Evolutionary conservation across 2,329 filamentous ascomycete species (phyloP).

Genomic region (Aspergillus costaricaensis): DNA sequence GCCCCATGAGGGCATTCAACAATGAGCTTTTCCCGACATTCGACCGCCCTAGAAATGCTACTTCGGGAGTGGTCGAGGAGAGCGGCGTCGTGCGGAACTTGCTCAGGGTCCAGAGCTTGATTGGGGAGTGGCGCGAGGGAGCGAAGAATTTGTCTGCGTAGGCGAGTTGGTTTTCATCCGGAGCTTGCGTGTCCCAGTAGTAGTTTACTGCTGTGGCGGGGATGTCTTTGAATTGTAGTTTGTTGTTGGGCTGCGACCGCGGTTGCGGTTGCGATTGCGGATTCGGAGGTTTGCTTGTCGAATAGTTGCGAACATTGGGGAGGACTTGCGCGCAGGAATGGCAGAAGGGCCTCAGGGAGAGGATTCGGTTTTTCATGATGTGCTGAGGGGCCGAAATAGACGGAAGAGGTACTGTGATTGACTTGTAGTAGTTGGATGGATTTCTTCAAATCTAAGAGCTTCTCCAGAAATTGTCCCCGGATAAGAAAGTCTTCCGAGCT

Average conservation of each 20-base stretch:
- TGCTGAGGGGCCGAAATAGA: neutral
- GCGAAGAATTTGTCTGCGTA: slow-evolving; percentile 52
- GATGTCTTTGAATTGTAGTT: slow-evolving; percentile 33
- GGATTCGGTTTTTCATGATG: neutral
- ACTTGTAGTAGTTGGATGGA: neutral
- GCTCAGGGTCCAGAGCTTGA: slow-evolving; percentile 61
- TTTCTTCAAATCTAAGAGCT: slow-evolving; percentile 12
- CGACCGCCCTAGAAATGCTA: slow-evolving; percentile 67
- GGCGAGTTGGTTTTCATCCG: slow-evolving; percentile 46
- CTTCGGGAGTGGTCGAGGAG: slow-evolving; percentile 57
- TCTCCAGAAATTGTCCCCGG: slow-evolving; percentile 16
- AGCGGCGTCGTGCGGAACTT: slow-evolving; percentile 62
- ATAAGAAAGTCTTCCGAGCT: slow-evolving; percentile 20
- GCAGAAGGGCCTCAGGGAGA: neutral
- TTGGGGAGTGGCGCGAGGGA: slow-evolving; percentile 49
- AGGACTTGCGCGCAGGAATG: neutral
- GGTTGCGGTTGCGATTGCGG: slow-evolving; percentile 5
- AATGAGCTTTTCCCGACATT: slow-evolving; percentile 71
- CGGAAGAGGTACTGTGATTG: neutral
- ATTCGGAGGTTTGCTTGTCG: neutral
- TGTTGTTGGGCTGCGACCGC: slow-evolving; percentile 23
- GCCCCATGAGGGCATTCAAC: slow-evolving; percentile 63
- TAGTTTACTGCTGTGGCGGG: slow-evolving; percentile 41
- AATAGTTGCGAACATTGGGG: neutral
- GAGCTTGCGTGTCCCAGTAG: slow-evolving; percentile 55